Evolutionary conservation across 2,329 filamentous ascomycete genomes (phyloP).

Genomic region (Xylaria sp.): DNA sequence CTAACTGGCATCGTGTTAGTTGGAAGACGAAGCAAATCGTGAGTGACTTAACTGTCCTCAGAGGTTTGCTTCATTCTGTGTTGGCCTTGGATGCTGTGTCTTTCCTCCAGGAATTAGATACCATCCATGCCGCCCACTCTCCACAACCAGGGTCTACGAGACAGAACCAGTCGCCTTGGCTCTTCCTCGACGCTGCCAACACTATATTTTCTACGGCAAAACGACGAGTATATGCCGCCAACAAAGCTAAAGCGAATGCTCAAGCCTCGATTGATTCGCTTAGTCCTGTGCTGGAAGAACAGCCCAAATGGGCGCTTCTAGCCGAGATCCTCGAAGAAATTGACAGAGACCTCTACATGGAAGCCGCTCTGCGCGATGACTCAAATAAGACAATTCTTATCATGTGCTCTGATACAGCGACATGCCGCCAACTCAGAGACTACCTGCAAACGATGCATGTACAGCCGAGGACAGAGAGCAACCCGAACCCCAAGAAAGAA

Average conservation of each 20-base stretch:
- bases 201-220: slow-evolving; percentile 90
- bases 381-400: slow-evolving; percentile 90
- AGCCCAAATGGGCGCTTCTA: slow-evolving; percentile 87
- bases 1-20: slow-evolving; percentile 94
- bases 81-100: slow-evolving; percentile 85
- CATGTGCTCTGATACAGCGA: slow-evolving; percentile 87
- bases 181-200: slow-evolving; percentile 91
- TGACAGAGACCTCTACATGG: slow-evolving; percentile 82
- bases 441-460: slow-evolving; percentile 89
- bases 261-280: slow-evolving; percentile 55
- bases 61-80: slow-evolving; percentile 74
- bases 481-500: slow-evolving; percentile 37
- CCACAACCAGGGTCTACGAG: slow-evolving; percentile 81
- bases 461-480: slow-evolving; percentile 46
- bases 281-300: slow-evolving; percentile 80
- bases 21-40: slow-evolving; percentile 95
- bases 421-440: slow-evolving; percentile 82
- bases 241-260: slow-evolving; percentile 52
- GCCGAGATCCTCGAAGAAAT: slow-evolving; percentile 93
- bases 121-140: slow-evolving; percentile 83
- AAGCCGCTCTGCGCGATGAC: slow-evolving; percentile 68
- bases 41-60: slow-evolving; percentile 75
- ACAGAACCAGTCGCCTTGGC: slow-evolving; percentile 89
- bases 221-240: slow-evolving; percentile 70
- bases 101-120: slow-evolving; percentile 90